Base-by-base conservation (phyloP, 371 early-diverging fungal species). In the Mortierella sp. region DNA sequence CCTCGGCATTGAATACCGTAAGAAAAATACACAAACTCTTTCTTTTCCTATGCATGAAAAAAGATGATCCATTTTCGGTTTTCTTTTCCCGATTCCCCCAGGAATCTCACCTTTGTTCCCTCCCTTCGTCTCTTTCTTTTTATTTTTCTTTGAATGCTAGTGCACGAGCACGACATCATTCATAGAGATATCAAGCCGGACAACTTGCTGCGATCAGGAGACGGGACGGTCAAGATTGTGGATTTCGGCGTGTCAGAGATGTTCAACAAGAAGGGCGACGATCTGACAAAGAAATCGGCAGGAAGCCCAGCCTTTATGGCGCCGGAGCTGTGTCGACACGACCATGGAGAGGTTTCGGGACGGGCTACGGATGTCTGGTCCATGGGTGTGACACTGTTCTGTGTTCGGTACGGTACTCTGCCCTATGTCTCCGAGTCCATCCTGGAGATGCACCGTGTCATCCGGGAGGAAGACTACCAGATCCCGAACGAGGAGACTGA, bases 141-240 rank as follows among this genome's bases (percentile, higher is more conserved):
- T 44, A 29, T 11, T 14, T 45, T 55, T 41, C 50, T 5, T 9
- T 26, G 8, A 22, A 64, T 72, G n/a, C n/a, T 82, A 95, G 95
- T 97, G 7, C 98, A 98, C 80, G 93, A 94, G 76, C 91, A 95
- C 82, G 95, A 90, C 14, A 97, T 98, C 83, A 91, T 91, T 7
- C 97, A 97, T 84, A 87, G 96, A 61, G 98, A 99, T 86, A 94
- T 99, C 80, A 99, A 99, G 87, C 99, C 99, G 5, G 99, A 98
- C 77, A 99, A 99, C 82, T 86, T 99, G 74, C 91, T 99, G 26
- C 84, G 99, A 22, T 92, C 94, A 2, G 85, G 85, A 40, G 94
- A 97, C 70, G 94, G 94, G 45, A 89, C 90, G 4, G 84, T 99
- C 22, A 99, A 99, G 83, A 94, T 99, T 79, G 98, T 97, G 1